A percentile compares a stretch with the other conserved stretches of the same genome.
These are phyloP conservation scores for Colletotrichum godetiae DNA, from an alignment of 2,329 filamentous ascomycete genomes.

Conservation along the genomic window DNA sequence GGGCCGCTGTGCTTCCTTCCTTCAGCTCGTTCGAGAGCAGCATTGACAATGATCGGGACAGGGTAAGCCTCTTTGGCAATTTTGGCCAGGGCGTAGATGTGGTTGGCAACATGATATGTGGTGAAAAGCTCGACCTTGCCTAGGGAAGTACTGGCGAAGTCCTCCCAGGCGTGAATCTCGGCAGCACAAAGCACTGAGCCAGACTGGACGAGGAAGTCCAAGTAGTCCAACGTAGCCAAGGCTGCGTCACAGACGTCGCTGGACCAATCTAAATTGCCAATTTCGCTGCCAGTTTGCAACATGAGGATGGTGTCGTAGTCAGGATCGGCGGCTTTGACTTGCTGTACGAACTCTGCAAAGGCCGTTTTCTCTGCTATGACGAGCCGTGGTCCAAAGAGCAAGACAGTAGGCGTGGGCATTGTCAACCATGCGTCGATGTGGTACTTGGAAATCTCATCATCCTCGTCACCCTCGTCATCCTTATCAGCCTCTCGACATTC, in stretches of 20 bases:
- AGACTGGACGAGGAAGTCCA: not conserved
- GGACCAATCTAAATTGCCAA: not conserved
- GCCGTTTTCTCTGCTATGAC: not conserved
- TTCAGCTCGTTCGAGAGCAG: not conserved
- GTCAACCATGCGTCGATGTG: no score
- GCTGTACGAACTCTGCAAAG: not conserved
- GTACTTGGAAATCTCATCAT: not conserved
- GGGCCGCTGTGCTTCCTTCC: not conserved
- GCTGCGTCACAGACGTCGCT: not conserved
- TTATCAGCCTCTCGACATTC: no score
- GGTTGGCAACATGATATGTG: not conserved
- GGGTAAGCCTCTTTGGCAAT: not conserved
- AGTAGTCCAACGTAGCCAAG: not conserved
- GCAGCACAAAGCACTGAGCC: not conserved
- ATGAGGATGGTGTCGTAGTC: not conserved
- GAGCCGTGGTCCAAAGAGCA: not conserved
- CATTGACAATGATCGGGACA: conserved; percentile 2
- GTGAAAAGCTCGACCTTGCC: not conserved
- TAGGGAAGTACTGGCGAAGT: not conserved
- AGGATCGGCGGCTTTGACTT: not conserved
- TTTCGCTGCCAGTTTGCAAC: not conserved
- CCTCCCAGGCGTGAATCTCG: not conserved
- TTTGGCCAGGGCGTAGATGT: not conserved
- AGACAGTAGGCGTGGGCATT: not conserved
- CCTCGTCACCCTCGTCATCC: not conserved